Percentiles rank a stretch among this genome's conserved stretches.
phyloP scores from a whole-genome alignment of 805 yeast species.

The Priceomyces medius region DNA sequence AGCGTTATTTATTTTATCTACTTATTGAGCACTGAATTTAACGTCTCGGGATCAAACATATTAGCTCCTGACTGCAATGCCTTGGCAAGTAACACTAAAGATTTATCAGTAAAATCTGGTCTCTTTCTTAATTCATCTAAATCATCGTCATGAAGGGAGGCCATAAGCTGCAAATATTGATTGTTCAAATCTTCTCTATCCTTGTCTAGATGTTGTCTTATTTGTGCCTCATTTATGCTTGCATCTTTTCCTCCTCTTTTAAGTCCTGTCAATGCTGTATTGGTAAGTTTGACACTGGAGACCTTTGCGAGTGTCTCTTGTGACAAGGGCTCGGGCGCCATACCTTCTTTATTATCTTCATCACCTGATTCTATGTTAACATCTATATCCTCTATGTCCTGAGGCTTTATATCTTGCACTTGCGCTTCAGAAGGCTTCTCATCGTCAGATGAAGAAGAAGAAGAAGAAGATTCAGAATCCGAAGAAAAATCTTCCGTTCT shows the following conservation, averaged over 20 bases:
- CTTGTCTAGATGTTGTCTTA: conserved; percentile 21
- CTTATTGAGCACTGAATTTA: conserved; percentile 20
- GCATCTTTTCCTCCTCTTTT: conserved; percentile 13
- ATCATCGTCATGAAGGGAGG: conserved; percentile 59
- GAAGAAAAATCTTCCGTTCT: conserved; percentile 76
- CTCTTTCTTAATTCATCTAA: conserved; percentile 58
- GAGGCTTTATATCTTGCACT: conserved; percentile 12
- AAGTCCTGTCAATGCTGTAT: conserved; percentile 17
- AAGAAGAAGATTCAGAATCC: conserved; percentile 48
- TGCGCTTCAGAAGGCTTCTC: conserved; percentile 14
- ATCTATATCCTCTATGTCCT: conserved; percentile 22
- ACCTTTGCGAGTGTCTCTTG: conserved; percentile 19
- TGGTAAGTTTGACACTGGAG: conserved; percentile 24
- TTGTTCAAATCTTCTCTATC: conserved; percentile 43
- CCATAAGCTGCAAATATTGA: conserved; percentile 54
- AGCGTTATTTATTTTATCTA: not conserved
- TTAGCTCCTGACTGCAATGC: conserved; percentile 58
- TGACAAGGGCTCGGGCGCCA: conserved; percentile 19
- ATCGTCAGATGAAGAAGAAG: conserved; percentile 26
- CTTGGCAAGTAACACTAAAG: conserved; percentile 56
- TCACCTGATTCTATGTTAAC: conserved; percentile 29
- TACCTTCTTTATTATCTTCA: conserved; percentile 12
- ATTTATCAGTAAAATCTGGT: conserved; percentile 59
- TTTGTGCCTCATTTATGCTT: conserved; percentile 13
- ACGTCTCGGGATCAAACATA: conserved; percentile 56